Conservation (phyloP, 169 alveolate species). For the Plasmodium relictum region DNA sequence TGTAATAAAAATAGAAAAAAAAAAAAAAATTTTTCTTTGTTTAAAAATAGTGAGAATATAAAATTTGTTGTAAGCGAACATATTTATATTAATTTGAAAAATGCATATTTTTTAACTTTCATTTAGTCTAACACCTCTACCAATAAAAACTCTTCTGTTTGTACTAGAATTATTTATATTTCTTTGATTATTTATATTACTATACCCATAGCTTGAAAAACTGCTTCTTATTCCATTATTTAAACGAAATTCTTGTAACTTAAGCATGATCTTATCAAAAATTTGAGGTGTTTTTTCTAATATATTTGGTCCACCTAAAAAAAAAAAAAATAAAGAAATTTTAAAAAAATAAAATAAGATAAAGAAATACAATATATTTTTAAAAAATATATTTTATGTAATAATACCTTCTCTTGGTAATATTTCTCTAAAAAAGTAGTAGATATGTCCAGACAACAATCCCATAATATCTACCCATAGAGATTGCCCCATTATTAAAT, state of each 20-base stretch:
- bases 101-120: slow-evolving; percentile 71
- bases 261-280: slow-evolving; percentile 83
- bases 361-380: background rate
- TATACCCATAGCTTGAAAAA: slow-evolving; percentile 45
- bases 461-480: slow-evolving; percentile 91
- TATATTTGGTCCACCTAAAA: slow-evolving; percentile 79
- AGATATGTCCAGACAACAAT: slow-evolving; percentile 89
- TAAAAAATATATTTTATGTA: background rate
- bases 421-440: slow-evolving; percentile 88
- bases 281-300: slow-evolving; percentile 82
- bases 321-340: slow-evolving; percentile 9
- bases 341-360: background rate
- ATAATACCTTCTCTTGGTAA: slow-evolving; percentile 85
- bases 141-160: slow-evolving; percentile 82
- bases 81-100: too few relatives aligned
- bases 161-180: slow-evolving; percentile 32
- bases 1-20: too few relatives aligned
- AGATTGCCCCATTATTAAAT: slow-evolving; percentile 91
- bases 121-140: slow-evolving; percentile 88
- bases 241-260: slow-evolving; percentile 73
- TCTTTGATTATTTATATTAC: slow-evolving; percentile 43
- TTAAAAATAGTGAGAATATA: too few relatives aligned
- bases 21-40: too few relatives aligned
- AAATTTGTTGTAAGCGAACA: too few relatives aligned
- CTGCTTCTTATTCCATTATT: slow-evolving; percentile 40